Conservation (phyloP, 805 yeast genomes). For the Lachancea sp. region DNA sequence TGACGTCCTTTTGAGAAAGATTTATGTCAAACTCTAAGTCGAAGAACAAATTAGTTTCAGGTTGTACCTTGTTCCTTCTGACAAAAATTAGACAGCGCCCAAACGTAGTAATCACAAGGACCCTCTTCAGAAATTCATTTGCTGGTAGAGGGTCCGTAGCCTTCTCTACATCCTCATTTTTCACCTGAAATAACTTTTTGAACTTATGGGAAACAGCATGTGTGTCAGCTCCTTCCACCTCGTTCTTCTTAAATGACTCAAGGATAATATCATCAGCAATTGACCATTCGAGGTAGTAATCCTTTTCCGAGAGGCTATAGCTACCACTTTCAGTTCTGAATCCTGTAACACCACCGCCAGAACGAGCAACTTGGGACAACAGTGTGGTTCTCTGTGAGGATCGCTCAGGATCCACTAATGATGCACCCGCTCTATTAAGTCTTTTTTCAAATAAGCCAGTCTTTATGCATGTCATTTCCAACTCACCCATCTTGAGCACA, state of each 20-base stretch:
- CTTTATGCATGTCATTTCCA: conserved; percentile 39
- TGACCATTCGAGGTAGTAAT: conserved; percentile 24
- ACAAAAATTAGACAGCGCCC: conserved; percentile 56
- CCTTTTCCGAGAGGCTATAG: conserved; percentile 25
- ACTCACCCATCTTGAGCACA: conserved; percentile 50
- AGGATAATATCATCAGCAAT: conserved; percentile 17
- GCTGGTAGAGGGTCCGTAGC: conserved; percentile 9
- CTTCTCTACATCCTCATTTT: conserved; percentile 9
- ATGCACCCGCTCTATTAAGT: conserved; percentile 42
- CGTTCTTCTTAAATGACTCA: conserved; percentile 17
- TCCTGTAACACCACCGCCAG: conserved; percentile 39
- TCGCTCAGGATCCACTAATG: conserved; percentile 52
- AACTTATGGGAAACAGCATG: conserved; percentile 23
- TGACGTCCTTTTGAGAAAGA: conserved; percentile 45
- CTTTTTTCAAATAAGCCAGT: conserved; percentile 48
- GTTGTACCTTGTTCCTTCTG: conserved; percentile 34
- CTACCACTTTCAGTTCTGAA: conserved; percentile 32
- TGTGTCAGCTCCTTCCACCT: conserved; percentile 5
- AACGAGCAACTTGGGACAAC: conserved; percentile 41
- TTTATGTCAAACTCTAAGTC: conserved; percentile 50
- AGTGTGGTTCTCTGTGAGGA: conserved; percentile 37
- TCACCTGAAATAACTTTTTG: conserved; percentile 26
- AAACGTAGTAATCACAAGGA: conserved; percentile 51
- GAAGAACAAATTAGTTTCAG: conserved; percentile 31
- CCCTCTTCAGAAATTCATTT: conserved; percentile 42